Percentiles rank a stretch among this genome's conserved stretches.
Conservation (phyloP, 768 basidiomycete species). For the Trametes cinnabarina region DNA sequence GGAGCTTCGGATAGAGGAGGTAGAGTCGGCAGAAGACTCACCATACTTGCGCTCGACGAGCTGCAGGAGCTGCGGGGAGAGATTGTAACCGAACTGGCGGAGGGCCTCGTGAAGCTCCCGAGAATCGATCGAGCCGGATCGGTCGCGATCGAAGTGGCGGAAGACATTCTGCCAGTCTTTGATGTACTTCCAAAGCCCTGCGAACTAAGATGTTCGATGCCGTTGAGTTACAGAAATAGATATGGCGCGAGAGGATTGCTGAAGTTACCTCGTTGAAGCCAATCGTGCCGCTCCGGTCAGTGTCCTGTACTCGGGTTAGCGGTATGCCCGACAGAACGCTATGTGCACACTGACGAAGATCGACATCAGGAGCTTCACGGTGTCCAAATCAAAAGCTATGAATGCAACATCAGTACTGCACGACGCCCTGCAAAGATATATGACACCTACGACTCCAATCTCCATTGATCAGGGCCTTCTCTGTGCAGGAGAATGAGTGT, state of each 20-base stretch:
- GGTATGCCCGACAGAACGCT: background rate
- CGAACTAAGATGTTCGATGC: slow-evolving; percentile 49
- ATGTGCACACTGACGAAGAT: slow-evolving; percentile 62
- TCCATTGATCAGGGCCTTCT: slow-evolving; percentile 52
- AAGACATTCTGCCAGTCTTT: slow-evolving; percentile 89
- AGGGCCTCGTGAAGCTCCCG: slow-evolving; percentile 68
- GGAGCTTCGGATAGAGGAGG: slow-evolving; percentile 15
- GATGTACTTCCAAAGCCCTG: slow-evolving; percentile 81
- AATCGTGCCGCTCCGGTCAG: slow-evolving; percentile 74
- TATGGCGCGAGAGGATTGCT: too few species aligned
- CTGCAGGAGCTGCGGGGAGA: slow-evolving; percentile 61
- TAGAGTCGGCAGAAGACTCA: slow-evolving; percentile 33
- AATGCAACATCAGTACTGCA: background rate
- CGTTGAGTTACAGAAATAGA: too few species aligned
- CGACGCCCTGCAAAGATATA: background rate
- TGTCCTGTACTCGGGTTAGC: slow-evolving; percentile 43
- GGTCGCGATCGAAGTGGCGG: slow-evolving; percentile 80
- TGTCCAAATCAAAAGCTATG: slow-evolving; percentile 79
- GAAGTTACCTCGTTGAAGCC: slow-evolving; percentile 67
- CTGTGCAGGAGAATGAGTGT: slow-evolving; percentile 23
- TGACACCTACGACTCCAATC: slow-evolving; percentile 74
- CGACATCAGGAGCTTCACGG: slow-evolving; percentile 80
- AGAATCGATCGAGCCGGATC: slow-evolving; percentile 74
- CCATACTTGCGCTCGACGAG: slow-evolving; percentile 81
- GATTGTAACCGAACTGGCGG: slow-evolving; percentile 72